phyloP scores from a whole-genome alignment of 768 basidiomycete genomes.

The Rhodotorula taiwanensis region DNA sequence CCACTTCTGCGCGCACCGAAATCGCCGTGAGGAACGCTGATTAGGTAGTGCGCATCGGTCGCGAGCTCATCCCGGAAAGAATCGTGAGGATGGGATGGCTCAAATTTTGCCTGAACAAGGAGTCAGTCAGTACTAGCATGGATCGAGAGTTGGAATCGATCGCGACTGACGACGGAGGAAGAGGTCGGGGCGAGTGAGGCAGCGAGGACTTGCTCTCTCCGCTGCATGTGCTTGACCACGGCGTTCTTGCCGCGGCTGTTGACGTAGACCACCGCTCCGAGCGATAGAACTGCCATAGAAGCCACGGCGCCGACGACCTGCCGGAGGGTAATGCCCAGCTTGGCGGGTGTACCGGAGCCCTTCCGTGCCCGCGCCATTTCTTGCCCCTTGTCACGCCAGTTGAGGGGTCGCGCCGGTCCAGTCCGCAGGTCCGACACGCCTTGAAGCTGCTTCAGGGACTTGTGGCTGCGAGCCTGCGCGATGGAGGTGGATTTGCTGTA shows the following conservation, averaged over 20 bases:
- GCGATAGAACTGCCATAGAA: constrained; percentile 5
- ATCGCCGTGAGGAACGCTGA: constrained; percentile 22
- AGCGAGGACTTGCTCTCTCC: constrained; percentile 18
- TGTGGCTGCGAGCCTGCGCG: constrained; percentile 10
- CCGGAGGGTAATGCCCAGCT: neutral
- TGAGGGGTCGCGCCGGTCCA: neutral
- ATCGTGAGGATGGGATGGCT: constrained; percentile 9
- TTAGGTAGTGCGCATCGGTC: constrained; percentile 23
- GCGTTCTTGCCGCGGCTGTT: constrained; percentile 6
- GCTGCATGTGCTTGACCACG: constrained; percentile 28
- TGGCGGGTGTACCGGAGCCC: neutral
- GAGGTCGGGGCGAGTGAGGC: neutral
- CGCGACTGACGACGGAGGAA: neutral
- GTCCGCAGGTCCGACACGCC: neutral
- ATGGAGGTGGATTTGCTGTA: constrained; percentile 34
- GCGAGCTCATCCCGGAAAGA: constrained; percentile 30
- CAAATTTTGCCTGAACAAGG: constrained; percentile 3
- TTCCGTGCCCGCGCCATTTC: constrained; percentile 22
- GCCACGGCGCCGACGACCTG: constrained; percentile 13
- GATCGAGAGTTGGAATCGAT: neutral
- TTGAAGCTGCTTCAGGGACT: neutral
- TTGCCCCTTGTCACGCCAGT: constrained; percentile 31
- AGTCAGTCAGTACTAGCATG: neutral
- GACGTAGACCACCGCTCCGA: constrained; percentile 10
- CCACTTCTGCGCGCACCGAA: constrained; percentile 3